These are phyloP conservation scores for Torulaspora maleeae DNA, from an alignment of 805 yeast species.

Conservation along the genomic window DNA sequence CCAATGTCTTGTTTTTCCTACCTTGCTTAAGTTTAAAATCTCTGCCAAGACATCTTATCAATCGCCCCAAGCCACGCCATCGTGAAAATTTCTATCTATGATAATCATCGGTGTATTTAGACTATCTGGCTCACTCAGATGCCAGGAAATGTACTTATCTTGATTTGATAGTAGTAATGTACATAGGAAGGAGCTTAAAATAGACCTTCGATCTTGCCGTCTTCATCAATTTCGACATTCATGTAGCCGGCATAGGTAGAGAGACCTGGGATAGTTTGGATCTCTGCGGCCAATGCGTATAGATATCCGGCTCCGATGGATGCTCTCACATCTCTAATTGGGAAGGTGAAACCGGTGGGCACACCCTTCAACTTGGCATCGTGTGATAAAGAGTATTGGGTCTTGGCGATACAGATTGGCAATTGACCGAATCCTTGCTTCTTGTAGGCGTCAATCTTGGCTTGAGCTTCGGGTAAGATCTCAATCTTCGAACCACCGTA, in stretches of 20 bases:
- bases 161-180: neutral
- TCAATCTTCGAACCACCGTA: slow-evolving; percentile 88
- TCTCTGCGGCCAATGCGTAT: slow-evolving; percentile 94
- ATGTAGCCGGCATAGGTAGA: slow-evolving; percentile 95
- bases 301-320: slow-evolving; percentile 96
- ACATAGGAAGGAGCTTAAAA: slow-evolving; percentile 42
- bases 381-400: slow-evolving; percentile 93
- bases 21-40: neutral
- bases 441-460: slow-evolving; percentile 76
- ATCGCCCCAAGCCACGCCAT: neutral
- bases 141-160: neutral
- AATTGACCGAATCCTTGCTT: slow-evolving; percentile 83
- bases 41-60: neutral
- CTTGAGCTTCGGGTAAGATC: slow-evolving; percentile 72
- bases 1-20: neutral
- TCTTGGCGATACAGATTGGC: slow-evolving; percentile 96
- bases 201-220: slow-evolving; percentile 91
- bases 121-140: neutral
- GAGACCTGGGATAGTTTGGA: slow-evolving; percentile 95
- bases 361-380: slow-evolving; percentile 92
- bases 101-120: neutral
- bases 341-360: slow-evolving; percentile 89
- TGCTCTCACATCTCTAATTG: slow-evolving; percentile 90
- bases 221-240: slow-evolving; percentile 88
- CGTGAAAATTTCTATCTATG: neutral